phyloP scores from a whole-genome alignment of 306 rosid genomes.

The Quercus glauca region DNA sequence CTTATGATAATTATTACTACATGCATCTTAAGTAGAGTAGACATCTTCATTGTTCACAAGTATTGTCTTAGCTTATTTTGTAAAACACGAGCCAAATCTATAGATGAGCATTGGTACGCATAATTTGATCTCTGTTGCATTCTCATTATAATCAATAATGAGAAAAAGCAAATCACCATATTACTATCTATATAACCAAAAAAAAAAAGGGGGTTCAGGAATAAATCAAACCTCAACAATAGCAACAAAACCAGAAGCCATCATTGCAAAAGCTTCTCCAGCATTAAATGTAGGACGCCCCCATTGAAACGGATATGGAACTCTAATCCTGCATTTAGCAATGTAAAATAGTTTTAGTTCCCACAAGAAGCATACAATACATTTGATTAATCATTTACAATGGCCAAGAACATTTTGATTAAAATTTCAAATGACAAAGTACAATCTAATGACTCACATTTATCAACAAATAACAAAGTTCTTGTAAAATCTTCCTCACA shows the following conservation, averaged over 20 bases:
- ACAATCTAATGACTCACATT: neutral
- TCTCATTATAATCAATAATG: slow-evolving; percentile 1
- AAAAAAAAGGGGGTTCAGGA: neutral
- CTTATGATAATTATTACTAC: no score
- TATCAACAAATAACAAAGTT: neutral
- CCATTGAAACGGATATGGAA: slow-evolving; percentile 98
- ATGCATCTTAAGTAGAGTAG: no score
- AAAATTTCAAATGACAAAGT: neutral
- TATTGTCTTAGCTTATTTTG: no score
- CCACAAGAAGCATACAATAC: neutral
- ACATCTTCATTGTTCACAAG: no score
- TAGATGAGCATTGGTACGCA: neutral
- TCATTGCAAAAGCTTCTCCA: slow-evolving; percentile 70
- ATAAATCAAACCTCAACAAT: slow-evolving; percentile 55
- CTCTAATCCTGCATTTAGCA: slow-evolving; percentile 62
- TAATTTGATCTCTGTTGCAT: neutral
- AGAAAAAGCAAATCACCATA: neutral
- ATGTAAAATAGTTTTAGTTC: neutral
- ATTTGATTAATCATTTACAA: slow-evolving; percentile 1
- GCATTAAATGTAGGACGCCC: slow-evolving; percentile 67
- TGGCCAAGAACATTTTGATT: neutral
- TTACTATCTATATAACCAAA: neutral
- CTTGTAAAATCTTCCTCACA: no score
- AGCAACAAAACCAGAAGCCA: slow-evolving; percentile 75
- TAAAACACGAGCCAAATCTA: neutral